A percentile compares a stretch with the other conserved stretches of the same genome.
Conservation (phyloP, 2,329 filamentous ascomycete genomes). For the Mycosphaerella arachidis region DNA sequence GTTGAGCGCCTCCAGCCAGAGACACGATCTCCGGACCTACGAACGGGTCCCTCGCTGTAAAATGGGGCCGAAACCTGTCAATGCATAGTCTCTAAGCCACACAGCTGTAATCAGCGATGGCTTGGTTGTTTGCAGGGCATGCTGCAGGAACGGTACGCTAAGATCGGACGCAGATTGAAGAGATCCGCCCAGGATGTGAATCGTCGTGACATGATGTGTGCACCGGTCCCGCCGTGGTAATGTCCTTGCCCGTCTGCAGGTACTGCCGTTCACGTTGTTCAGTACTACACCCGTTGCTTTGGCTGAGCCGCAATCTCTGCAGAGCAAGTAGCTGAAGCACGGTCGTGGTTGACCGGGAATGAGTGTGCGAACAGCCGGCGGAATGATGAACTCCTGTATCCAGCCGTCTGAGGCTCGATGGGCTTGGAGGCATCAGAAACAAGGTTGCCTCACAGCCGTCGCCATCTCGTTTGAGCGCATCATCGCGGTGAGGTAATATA, state of each 20-base stretch:
- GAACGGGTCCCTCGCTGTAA: background rate
- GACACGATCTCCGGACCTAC: background rate
- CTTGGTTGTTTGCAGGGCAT: background rate
- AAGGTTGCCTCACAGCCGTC: background rate
- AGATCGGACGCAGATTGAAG: background rate
- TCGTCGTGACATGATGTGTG: background rate
- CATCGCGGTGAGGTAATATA: background rate
- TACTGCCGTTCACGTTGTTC: background rate
- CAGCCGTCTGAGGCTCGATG: conserved; percentile 12
- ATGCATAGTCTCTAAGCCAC: background rate
- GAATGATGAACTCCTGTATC: conserved; percentile 14
- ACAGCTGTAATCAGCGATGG: background rate
- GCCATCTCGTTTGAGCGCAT: background rate
- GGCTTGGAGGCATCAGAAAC: background rate
- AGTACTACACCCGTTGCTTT: background rate
- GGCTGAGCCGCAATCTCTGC: background rate
- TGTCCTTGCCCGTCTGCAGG: background rate
- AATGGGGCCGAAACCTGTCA: background rate
- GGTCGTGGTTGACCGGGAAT: conserved; percentile 9
- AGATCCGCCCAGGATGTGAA: background rate
- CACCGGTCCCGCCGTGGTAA: background rate
- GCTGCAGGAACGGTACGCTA: background rate
- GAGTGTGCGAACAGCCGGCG: conserved; percentile 10
- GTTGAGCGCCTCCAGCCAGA: background rate
- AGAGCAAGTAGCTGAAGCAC: background rate